phyloP scores from a whole-genome alignment of 129 eudicot species.

The Mikania micrantha region DNA sequence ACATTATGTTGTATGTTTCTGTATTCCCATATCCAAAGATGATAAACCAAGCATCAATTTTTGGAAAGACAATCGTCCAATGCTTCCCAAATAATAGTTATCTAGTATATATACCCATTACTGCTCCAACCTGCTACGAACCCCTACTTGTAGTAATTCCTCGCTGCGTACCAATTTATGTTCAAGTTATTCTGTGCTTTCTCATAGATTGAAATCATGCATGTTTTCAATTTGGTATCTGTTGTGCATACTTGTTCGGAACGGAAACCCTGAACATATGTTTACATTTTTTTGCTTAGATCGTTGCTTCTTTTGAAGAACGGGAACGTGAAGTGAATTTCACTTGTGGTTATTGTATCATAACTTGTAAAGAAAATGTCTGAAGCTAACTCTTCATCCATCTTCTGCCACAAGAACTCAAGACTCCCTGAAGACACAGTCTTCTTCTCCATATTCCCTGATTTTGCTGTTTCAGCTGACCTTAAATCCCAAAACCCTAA shows the following conservation, averaged over 20 bases:
- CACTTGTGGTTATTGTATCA: conserved; percentile 6
- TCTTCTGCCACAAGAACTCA: conserved; percentile 44
- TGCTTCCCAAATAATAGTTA: neutral
- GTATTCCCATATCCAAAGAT: neutral
- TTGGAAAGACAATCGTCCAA: neutral
- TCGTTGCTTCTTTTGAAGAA: neutral
- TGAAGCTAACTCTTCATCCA: conserved; percentile 30
- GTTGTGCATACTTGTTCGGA: neutral
- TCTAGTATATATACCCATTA: neutral
- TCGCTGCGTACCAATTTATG: neutral
- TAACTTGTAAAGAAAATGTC: conserved; percentile 26
- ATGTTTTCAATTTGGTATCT: neutral
- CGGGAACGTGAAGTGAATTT: neutral
- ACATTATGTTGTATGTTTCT: neutral
- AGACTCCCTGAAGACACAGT: conserved; percentile 74
- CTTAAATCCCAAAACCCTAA: conserved; percentile 25
- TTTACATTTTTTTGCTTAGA: neutral
- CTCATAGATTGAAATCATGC: neutral
- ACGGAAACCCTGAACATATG: neutral
- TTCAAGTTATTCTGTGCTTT: neutral
- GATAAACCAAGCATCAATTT: neutral
- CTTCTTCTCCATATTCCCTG: conserved; percentile 75
- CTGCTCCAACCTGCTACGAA: neutral
- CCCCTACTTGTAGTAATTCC: neutral
- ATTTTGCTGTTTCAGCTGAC: conserved; percentile 31